Evolutionary conservation across 495 filamentous ascomycete genomes (phyloP).

Genomic region (Neurospora sp.): DNA sequence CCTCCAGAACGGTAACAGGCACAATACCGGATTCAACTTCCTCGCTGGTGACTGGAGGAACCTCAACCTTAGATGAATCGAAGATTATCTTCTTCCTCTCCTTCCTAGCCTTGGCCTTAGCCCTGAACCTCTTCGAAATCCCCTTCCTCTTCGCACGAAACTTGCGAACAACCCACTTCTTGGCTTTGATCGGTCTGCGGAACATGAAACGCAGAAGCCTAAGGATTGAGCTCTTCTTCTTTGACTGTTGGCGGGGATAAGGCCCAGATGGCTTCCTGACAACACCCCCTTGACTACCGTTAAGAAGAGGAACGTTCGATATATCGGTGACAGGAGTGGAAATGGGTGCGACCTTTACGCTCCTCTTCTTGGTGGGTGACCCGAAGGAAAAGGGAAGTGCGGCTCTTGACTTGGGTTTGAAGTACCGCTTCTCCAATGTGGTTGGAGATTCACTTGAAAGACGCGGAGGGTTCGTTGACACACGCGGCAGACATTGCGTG

Average conservation of each 20-base stretch:
- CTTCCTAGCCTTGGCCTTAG: not conserved
- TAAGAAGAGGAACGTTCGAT: not conserved
- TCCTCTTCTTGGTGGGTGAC: not conserved
- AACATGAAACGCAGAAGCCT: not conserved
- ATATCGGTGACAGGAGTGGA: not conserved
- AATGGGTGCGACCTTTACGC: not conserved
- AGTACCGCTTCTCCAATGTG: not conserved
- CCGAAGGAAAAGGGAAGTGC: not conserved
- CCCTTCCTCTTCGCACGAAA: constrained; percentile 13
- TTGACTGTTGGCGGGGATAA: not conserved
- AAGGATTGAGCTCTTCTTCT: not conserved
- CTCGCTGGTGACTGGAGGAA: not conserved
- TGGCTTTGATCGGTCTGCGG: constrained; percentile 8
- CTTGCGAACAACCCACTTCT: constrained; percentile 14
- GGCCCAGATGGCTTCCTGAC: not conserved
- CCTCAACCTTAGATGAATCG: not conserved
- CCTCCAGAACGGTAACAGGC: not conserved
- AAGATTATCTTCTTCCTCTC: not conserved
- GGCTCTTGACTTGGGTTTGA: not conserved
- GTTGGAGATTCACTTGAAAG: not conserved
- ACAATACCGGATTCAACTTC: not conserved
- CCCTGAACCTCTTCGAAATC: constrained; percentile 6
- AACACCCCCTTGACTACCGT: not conserved
- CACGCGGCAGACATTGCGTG: constrained; percentile 12
- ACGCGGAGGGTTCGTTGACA: constrained; percentile 1